Percentiles rank a stretch among this genome's conserved stretches.
phyloP scores from a whole-genome alignment of 2,329 filamentous ascomycete genomes.

The Monosporascus sp. region DNA sequence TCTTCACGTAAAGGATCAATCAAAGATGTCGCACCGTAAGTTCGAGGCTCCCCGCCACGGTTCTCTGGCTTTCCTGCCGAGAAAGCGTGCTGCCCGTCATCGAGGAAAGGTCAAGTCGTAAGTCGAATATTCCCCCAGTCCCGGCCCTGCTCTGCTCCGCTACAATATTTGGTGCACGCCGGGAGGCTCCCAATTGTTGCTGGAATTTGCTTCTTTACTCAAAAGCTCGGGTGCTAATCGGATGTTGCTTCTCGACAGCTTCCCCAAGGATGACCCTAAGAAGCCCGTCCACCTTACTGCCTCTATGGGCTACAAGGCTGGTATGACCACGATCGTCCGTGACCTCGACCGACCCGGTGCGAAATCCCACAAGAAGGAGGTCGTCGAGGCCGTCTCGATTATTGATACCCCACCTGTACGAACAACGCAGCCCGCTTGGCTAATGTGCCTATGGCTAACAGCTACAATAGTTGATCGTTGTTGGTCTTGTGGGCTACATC shows the following conservation, averaged over 20 bases:
- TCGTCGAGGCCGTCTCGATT: conserved; percentile 82
- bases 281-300: conserved; percentile 99
- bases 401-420: conserved; percentile 94
- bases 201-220: conserved; percentile 17
- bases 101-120: conserved; percentile 98
- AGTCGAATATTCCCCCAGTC: conserved; percentile 34
- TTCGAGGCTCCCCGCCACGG: conserved; percentile 90
- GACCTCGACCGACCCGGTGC: conserved; percentile 98
- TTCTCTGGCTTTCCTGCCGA: conserved; percentile 79
- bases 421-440: conserved; percentile 78
- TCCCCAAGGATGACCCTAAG: conserved; percentile 99
- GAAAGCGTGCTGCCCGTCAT: conserved; percentile 92
- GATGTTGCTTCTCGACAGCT: conserved; percentile 50
- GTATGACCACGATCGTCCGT: conserved; percentile 99
- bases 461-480: conserved; percentile 88
- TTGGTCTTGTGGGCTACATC: conserved; percentile 99
- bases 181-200: neutral
- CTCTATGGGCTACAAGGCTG: conserved; percentile 99
- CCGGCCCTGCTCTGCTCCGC: too few relatives aligned
- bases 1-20: conserved; percentile 28
- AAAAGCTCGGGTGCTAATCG: conserved; percentile 7
- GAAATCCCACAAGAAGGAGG: conserved; percentile 99
- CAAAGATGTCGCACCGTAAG: conserved; percentile 48
- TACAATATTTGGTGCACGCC: too few relatives aligned
- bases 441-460: conserved; percentile 67